Conservation (phyloP, 345 rosid species). For the Raphanus raphanistrum region DNA sequence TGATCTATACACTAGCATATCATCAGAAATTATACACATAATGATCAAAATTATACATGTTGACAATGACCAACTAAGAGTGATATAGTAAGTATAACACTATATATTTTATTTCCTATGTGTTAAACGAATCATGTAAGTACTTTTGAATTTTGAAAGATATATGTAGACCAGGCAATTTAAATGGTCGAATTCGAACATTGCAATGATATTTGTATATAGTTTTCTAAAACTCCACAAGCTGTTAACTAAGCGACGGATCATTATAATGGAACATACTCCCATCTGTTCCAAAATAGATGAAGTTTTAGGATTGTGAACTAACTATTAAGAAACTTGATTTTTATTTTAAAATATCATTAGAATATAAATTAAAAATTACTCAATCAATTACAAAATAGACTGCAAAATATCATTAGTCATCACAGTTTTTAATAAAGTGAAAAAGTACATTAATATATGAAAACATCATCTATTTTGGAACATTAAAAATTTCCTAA, state of each 20-base stretch:
- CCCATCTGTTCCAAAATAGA: no score
- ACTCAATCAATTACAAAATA: no score
- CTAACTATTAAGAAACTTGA: no score
- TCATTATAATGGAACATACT: not conserved
- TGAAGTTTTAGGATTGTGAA: no score
- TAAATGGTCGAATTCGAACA: not conserved
- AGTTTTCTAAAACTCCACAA: not conserved
- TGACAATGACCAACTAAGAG: not conserved
- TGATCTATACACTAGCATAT: slow-evolving; percentile 35
- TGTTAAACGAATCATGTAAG: not conserved
- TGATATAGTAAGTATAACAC: not conserved
- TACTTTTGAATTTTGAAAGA: not conserved
- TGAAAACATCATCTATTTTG: no score
- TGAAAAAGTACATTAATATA: no score
- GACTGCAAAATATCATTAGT: no score
- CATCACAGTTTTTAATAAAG: no score
- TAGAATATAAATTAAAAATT: no score
- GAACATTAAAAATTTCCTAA: no score
- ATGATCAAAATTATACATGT: not conserved
- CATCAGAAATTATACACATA: slow-evolving; percentile 15
- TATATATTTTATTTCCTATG: not conserved
- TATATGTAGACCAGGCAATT: not conserved
- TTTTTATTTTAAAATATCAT: no score
- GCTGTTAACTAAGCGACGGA: not conserved
- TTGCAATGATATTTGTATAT: not conserved